These are phyloP conservation scores for Lobosporangium transversale DNA, from an alignment of 192 early-diverging fungal species.

Conservation along the genomic window DNA sequence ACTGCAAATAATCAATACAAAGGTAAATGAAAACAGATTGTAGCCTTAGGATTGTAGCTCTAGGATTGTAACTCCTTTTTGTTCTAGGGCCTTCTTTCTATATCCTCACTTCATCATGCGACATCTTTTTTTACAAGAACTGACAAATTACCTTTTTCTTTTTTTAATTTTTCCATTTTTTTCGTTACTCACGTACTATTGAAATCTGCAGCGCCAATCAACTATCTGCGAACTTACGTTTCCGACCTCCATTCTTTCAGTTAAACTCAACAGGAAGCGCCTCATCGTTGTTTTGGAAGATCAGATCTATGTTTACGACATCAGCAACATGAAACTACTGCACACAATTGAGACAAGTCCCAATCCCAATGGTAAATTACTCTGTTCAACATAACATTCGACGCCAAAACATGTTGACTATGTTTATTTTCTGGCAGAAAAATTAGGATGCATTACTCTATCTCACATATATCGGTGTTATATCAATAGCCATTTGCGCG, in stretches of 20 bases:
- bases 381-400: no score
- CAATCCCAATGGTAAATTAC: slow-evolving; percentile 84
- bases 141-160: no score
- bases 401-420: no score
- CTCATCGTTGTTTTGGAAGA: slow-evolving; percentile 96
- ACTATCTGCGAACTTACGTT: slow-evolving; percentile 98
- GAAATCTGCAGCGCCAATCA: slow-evolving; percentile 88
- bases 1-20: slow-evolving; percentile 96
- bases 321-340: slow-evolving; percentile 97
- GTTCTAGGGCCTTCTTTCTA: no score
- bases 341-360: slow-evolving; percentile 96
- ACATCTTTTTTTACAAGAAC: no score
- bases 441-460: no score
- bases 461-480: no score
- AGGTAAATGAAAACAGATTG: no score
- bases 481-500: slow-evolving; percentile 81
- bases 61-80: no score
- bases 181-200: neutral
- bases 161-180: neutral
- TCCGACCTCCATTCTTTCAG: slow-evolving; percentile 89
- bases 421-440: no score
- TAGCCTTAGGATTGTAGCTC: no score
- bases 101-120: no score
- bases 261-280: slow-evolving; percentile 95
- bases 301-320: slow-evolving; percentile 97